These are phyloP conservation scores for Aspergillus fumigatus DNA, from an alignment of 2,329 filamentous ascomycete species.

Conservation along the genomic window DNA sequence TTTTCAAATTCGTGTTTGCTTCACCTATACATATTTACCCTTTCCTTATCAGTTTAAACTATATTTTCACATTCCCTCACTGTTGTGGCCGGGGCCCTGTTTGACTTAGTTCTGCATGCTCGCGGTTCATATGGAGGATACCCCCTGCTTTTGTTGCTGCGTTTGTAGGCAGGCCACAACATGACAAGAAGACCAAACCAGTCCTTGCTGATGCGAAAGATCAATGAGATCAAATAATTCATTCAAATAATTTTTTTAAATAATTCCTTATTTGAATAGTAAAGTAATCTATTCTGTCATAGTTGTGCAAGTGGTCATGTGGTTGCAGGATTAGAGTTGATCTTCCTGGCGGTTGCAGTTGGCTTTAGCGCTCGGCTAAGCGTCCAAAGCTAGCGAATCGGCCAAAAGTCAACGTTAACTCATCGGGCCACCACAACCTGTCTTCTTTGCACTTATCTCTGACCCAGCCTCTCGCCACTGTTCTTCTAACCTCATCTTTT, in stretches of 20 bases:
- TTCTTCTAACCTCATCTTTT: constrained; percentile 8
- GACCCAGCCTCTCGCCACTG: constrained; percentile 10
- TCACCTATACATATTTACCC: constrained; percentile 15
- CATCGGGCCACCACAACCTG: constrained; percentile 19
- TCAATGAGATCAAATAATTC: background rate
- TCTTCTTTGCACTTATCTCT: constrained; percentile 25
- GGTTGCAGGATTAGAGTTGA: background rate
- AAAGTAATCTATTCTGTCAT: background rate
- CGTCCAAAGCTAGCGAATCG: constrained; percentile 10
- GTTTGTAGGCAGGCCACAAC: background rate
- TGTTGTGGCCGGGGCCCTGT: constrained; percentile 13
- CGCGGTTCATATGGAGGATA: constrained; percentile 29
- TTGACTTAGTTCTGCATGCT: constrained; percentile 25
- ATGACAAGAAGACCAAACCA: background rate
- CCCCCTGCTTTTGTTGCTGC: constrained; percentile 27
- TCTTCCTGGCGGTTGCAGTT: background rate
- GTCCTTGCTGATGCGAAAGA: background rate
- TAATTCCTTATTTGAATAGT: background rate
- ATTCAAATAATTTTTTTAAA: no score
- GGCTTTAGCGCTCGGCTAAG: constrained; percentile 18
- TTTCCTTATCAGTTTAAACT: constrained; percentile 7
- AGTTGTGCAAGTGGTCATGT: background rate
- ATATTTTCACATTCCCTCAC: constrained; percentile 15
- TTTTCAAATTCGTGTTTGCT: constrained; percentile 11
- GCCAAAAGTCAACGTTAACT: constrained; percentile 23